These are phyloP conservation scores for Pseudophaeomoniella oleicola DNA, from an alignment of 2,329 filamentous ascomycete species.

Conservation along the genomic window DNA sequence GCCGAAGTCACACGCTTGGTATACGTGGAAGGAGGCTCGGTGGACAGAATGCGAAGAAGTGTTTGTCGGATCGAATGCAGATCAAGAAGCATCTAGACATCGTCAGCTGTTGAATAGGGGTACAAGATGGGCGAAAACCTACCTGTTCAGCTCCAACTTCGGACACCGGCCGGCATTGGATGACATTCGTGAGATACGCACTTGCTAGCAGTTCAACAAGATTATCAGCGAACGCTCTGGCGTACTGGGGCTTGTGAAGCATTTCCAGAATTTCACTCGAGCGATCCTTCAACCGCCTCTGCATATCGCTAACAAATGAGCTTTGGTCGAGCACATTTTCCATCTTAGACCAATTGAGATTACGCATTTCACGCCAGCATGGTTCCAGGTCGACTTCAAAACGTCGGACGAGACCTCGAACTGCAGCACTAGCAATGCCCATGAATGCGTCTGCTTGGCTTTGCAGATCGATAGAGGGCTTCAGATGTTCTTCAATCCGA, in stretches of 20 bases:
- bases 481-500: constrained; percentile 68
- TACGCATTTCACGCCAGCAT: constrained; percentile 92
- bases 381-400: constrained; percentile 73
- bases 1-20: constrained; percentile 72
- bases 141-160: constrained; percentile 90
- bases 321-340: constrained; percentile 89
- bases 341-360: constrained; percentile 87
- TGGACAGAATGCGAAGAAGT: constrained; percentile 32
- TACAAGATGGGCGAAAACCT: constrained; percentile 11
- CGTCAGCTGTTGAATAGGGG: constrained; percentile 6
- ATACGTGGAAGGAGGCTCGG: constrained; percentile 51
- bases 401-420: constrained; percentile 68
- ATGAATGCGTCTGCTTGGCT: constrained; percentile 91
- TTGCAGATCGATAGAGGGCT: constrained; percentile 67
- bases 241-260: constrained; percentile 83
- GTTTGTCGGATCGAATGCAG: constrained; percentile 49
- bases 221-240: constrained; percentile 87
- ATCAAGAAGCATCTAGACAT: constrained; percentile 66
- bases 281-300: constrained; percentile 56
- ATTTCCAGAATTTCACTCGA: constrained; percentile 61
- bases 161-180: constrained; percentile 78
- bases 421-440: constrained; percentile 78
- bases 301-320: constrained; percentile 71
- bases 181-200: constrained; percentile 68
- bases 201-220: constrained; percentile 76